These are phyloP conservation scores for Podaxis carcinomalis DNA, from an alignment of 768 basidiomycete species.

Conservation along the genomic window DNA sequence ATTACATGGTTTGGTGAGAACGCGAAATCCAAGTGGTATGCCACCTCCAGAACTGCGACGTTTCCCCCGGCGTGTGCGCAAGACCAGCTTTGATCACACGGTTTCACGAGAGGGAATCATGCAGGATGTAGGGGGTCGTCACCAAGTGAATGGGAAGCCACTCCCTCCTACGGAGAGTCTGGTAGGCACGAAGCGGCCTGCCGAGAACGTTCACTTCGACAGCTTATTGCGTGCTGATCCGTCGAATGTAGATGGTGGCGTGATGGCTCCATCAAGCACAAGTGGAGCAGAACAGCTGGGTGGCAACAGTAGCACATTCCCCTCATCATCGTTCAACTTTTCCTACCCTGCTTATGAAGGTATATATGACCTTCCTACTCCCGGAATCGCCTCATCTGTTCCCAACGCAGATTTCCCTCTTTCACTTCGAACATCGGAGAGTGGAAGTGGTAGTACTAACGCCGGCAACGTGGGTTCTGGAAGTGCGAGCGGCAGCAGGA, in stretches of 20 bases:
- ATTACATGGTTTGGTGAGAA: constrained; percentile 50
- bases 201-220: constrained; percentile 77
- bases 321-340: constrained; percentile 69
- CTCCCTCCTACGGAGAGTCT: constrained; percentile 53
- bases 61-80: constrained; percentile 84
- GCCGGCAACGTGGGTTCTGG: constrained; percentile 6
- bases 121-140: constrained; percentile 41
- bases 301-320: constrained; percentile 46
- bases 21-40: constrained; percentile 30
- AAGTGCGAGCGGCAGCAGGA: neutral
- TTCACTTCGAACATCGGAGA: constrained; percentile 14
- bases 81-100: constrained; percentile 95
- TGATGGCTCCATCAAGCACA: constrained; percentile 24
- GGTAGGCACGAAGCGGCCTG: constrained; percentile 73
- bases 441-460: constrained; percentile 5
- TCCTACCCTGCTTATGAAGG: constrained; percentile 63
- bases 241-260: constrained; percentile 41
- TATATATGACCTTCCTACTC: constrained; percentile 48
- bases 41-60: constrained; percentile 33
- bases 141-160: constrained; percentile 80
- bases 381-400: constrained; percentile 22
- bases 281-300: constrained; percentile 34
- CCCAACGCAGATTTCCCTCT: constrained; percentile 1
- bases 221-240: constrained; percentile 79
- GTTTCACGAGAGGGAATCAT: constrained; percentile 55